Conservation (phyloP, 495 filamentous ascomycete genomes). For the Aspergillus avenaceus region DNA sequence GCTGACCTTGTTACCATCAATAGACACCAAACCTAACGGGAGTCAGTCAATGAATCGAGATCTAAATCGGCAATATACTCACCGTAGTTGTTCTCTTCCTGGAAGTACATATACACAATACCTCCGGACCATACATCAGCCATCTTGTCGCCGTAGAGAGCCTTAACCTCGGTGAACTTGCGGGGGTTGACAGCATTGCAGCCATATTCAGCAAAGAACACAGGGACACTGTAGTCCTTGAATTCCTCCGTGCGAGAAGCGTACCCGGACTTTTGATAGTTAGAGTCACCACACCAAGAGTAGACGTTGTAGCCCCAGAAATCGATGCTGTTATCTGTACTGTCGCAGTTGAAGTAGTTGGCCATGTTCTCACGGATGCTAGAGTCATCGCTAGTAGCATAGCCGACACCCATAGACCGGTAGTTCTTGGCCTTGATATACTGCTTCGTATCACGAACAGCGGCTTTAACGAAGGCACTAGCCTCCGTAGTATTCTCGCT, state of each 20-base stretch:
- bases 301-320: constrained; percentile 99
- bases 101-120: constrained; percentile 94
- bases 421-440: constrained; percentile 79
- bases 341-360: constrained; percentile 86
- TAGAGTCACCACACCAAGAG: constrained; percentile 85
- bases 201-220: constrained; percentile 96
- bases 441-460: constrained; percentile 85
- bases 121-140: constrained; percentile 82
- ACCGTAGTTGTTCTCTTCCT: constrained; percentile 87
- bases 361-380: constrained; percentile 72
- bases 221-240: constrained; percentile 75
- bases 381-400: constrained; percentile 85
- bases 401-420: constrained; percentile 79
- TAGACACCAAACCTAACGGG: constrained; percentile 54
- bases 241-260: constrained; percentile 75
- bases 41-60: background rate
- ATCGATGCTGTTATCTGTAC: constrained; percentile 64
- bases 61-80: constrained; percentile 9
- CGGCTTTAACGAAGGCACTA: constrained; percentile 90
- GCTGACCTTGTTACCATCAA: constrained; percentile 49
- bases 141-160: constrained; percentile 79
- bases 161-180: constrained; percentile 73
- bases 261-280: constrained; percentile 68
- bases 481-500: constrained; percentile 71
- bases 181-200: constrained; percentile 78